Base-by-base conservation (phyloP, 805 yeast species). In the Komagataella ulmi region DNA sequence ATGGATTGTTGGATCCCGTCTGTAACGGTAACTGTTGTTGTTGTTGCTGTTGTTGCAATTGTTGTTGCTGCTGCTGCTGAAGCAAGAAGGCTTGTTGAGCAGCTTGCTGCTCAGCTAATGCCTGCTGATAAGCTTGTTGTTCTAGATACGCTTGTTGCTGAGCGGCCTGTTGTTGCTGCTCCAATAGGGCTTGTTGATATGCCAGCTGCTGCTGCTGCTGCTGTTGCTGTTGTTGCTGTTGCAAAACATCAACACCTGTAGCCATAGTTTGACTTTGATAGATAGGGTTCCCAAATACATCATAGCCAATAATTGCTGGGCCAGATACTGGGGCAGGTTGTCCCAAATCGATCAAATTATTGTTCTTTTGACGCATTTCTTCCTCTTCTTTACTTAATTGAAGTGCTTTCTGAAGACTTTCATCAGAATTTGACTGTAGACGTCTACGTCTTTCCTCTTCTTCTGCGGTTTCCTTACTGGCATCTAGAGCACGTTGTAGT, bases 381-480 rank as follows among this genome's bases (percentile, higher is more conserved):
- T 85, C 91, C 62, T 87, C 91, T 67, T 86, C 95, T 59, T 81
- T 68, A 47, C 87, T 78, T 57, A 87, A 72, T 65, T 79, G 77
- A 54, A 85, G 71, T 0, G 95, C 95, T 47, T 80, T 77, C 53
- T 77, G 76, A 49, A 86, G 70, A 24, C 83, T 88, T 18, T 79
- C 80, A 56, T 81, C 85, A 24, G 73, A 66, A 45, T 72, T 75
- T 47, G 70, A 75, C 36, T 64, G 68, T 48, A 65, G 64, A 49
- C 70, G 69, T 58, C 81, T 72, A 55, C 83, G 73, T 51, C 72
- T 73, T 55, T 80, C 85, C 57, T 89, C 97, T 55, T 86, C 90
- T 56, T 85, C 89, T 1, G 95, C 97, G 1, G 96, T 87, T 58
- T 74, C 65, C 60, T 79, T 77, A 50, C 95, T 84, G 61, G 83